Evolutionary conservation across 345 rosid genomes (phyloP).

Genomic region (Barbarea vulgaris): DNA sequence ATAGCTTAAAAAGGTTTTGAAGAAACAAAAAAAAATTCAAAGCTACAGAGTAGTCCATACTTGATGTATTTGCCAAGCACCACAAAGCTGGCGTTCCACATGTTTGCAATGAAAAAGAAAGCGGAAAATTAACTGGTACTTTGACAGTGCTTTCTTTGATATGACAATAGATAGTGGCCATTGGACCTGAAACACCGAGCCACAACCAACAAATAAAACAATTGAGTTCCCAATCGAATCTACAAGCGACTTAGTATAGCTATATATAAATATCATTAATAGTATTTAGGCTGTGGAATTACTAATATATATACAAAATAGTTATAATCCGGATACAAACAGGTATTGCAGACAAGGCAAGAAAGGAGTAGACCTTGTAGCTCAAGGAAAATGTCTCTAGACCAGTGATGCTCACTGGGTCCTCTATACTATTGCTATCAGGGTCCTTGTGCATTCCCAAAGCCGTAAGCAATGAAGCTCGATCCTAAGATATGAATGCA

Average conservation of each 20-base stretch:
- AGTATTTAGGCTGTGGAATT: background rate
- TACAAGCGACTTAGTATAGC: background rate
- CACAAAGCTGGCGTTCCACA: slow-evolving; percentile 94
- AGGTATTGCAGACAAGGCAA: slow-evolving; percentile 2
- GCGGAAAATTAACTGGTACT: slow-evolving; percentile 92
- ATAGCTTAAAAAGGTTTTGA: slow-evolving; percentile 1
- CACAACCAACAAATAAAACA: slow-evolving; percentile 26
- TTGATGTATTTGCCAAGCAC: slow-evolving; percentile 98
- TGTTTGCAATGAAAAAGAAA: slow-evolving; percentile 92
- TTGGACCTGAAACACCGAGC: slow-evolving; percentile 64
- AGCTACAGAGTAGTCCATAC: slow-evolving; percentile 46
- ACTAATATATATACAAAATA: background rate
- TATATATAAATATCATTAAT: background rate
- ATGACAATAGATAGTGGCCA: slow-evolving; percentile 97
- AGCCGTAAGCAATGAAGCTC: slow-evolving; percentile 77
- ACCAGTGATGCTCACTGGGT: slow-evolving; percentile 80
- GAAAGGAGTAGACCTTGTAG: slow-evolving; percentile 69
- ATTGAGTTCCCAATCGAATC: slow-evolving; percentile 2
- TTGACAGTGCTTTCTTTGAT: slow-evolving; percentile 84
- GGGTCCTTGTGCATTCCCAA: slow-evolving; percentile 65
- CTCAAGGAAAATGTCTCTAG: slow-evolving; percentile 95
- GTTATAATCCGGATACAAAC: background rate
- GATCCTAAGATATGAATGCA: slow-evolving; percentile 63
- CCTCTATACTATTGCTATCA: slow-evolving; percentile 61
- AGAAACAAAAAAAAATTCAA: background rate